Conservation (phyloP, 306 rosid genomes). For the Corylus americana region DNA sequence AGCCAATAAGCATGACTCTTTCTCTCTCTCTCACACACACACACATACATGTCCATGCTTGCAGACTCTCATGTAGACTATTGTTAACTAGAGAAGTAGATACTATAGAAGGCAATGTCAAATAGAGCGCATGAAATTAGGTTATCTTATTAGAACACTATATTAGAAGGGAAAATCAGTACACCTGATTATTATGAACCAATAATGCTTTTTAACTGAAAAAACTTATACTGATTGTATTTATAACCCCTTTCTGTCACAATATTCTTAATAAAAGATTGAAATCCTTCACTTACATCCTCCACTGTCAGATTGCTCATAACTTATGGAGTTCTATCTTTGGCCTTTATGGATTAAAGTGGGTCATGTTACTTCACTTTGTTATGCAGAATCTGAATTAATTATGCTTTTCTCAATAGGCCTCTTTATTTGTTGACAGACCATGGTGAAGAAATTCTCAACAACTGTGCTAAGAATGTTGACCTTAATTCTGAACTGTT, state of each 20-base stretch:
- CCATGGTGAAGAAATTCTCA: slow-evolving; percentile 72
- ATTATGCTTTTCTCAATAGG: slow-evolving; percentile 5
- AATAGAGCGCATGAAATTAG: not conserved
- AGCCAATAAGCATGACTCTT: not conserved
- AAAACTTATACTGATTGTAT: not conserved
- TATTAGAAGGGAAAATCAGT: not conserved
- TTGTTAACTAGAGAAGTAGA: not conserved
- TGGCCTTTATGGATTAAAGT: too few relatives aligned
- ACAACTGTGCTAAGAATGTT: slow-evolving; percentile 74
- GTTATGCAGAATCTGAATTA: slow-evolving; percentile 9
- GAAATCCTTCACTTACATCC: not conserved
- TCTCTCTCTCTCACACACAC: too few relatives aligned
- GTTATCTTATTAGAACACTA: not conserved
- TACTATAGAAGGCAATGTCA: not conserved
- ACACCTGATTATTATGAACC: not conserved
- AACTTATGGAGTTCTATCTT: too few relatives aligned
- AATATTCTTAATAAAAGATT: not conserved
- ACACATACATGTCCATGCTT: too few relatives aligned
- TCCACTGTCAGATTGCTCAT: too few relatives aligned
- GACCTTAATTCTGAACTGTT: slow-evolving; percentile 60
- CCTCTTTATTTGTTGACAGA: slow-evolving; percentile 50
- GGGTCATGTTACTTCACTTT: not conserved
- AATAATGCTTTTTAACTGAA: not conserved
- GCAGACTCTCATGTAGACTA: not conserved
- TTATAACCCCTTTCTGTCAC: not conserved